phyloP scores from a whole-genome alignment of 129 eudicot species.

The Pulicaria dysenterica region DNA sequence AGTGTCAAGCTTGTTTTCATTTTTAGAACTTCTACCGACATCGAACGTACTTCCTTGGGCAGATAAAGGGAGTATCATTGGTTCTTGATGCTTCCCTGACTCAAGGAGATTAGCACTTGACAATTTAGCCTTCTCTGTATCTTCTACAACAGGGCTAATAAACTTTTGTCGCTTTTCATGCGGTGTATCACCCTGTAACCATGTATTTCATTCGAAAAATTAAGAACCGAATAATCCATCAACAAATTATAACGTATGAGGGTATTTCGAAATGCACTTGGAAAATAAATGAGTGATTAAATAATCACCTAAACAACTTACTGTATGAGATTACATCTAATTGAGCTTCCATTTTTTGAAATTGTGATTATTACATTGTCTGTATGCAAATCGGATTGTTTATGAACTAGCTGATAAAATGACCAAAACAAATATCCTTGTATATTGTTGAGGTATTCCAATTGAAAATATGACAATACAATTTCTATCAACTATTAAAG shows the following conservation, averaged over 20 bases:
- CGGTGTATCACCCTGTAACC: slow-evolving; percentile 77
- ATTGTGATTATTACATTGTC: neutral
- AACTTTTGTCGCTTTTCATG: slow-evolving; percentile 63
- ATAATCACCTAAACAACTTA: neutral
- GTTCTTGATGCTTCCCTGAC: slow-evolving; percentile 49
- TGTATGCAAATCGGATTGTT: neutral
- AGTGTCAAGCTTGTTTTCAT: slow-evolving; percentile 43
- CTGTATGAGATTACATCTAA: neutral
- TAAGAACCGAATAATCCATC: neutral
- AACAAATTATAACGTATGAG: slow-evolving; percentile 1
- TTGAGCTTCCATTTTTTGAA: neutral
- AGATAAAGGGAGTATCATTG: slow-evolving; percentile 48
- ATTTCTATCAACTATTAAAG: neutral
- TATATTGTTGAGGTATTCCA: neutral
- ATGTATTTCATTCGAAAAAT: neutral
- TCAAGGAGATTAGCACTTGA: slow-evolving; percentile 36
- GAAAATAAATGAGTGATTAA: neutral
- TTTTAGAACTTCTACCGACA: slow-evolving; percentile 54
- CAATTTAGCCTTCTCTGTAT: slow-evolving; percentile 42
- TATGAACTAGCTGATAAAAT: neutral
- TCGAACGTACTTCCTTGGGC: slow-evolving; percentile 48
- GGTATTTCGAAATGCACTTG: neutral
- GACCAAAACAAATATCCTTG: neutral
- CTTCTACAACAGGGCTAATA: slow-evolving; percentile 40
- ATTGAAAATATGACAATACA: neutral